Conservation (phyloP, 805 yeast genomes). For the Saturnispora halmiae region DNA sequence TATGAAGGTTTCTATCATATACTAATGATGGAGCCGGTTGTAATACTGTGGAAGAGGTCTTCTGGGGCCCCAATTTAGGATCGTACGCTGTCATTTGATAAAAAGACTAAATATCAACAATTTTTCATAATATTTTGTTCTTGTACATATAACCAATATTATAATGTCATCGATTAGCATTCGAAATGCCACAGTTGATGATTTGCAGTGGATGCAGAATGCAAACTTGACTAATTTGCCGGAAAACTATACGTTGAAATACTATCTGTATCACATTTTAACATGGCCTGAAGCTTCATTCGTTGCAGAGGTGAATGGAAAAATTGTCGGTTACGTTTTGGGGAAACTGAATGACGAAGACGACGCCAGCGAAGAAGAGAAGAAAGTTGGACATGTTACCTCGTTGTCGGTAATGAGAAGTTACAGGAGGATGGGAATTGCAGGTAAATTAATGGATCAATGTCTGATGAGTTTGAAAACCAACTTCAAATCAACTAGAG, state of each 20-base stretch:
- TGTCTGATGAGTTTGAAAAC: conserved; percentile 68
- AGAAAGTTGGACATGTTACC: conserved; percentile 82
- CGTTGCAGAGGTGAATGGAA: conserved; percentile 85
- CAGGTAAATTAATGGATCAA: conserved; percentile 84
- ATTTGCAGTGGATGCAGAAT: conserved; percentile 91
- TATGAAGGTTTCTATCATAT: conserved; percentile 39
- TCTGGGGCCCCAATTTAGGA: conserved; percentile 3
- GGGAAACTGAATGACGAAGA: conserved; percentile 97
- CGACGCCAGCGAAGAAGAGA: conserved; percentile 41
- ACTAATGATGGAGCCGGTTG: background rate
- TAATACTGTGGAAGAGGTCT: background rate
- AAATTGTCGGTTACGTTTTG: conserved; percentile 89
- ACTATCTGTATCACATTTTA: conserved; percentile 85
- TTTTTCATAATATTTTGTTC: too few species aligned
- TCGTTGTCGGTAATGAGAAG: conserved; percentile 92
- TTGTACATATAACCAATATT: too few species aligned
- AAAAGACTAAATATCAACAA: background rate
- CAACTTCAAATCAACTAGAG: conserved; percentile 71
- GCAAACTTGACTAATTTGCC: conserved; percentile 88
- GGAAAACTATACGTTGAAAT: conserved; percentile 86
- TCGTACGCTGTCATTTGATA: background rate
- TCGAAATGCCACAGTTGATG: conserved; percentile 78
- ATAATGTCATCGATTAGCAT: conserved; percentile 49
- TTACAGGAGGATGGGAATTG: conserved; percentile 90
- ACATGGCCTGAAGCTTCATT: conserved; percentile 98